A percentile compares a stretch with the other conserved stretches of the same genome.
phyloP scores from a whole-genome alignment of 1,139 yeast genomes.

The Debaryomyces sp. region DNA sequence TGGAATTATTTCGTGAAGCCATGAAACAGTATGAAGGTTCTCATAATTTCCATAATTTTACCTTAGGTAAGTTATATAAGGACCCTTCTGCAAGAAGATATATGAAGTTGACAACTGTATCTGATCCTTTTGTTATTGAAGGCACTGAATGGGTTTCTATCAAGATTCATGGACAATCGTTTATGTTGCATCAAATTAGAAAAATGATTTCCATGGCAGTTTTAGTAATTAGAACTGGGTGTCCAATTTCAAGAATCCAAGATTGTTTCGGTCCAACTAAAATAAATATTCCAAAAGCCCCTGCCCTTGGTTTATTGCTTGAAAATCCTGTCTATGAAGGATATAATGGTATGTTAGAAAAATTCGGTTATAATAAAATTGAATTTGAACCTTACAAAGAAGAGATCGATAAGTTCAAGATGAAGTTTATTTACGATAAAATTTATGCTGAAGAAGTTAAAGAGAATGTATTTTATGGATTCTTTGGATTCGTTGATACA shows the following conservation, averaged over 20 bases:
- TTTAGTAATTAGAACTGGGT: constrained; percentile 79
- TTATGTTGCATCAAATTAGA: constrained; percentile 97
- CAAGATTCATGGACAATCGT: constrained; percentile 96
- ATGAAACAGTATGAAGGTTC: constrained; percentile 80
- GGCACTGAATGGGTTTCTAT: constrained; percentile 96
- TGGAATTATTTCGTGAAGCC: constrained; percentile 65
- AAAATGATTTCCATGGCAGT: constrained; percentile 98
- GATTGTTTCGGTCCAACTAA: constrained; percentile 76
- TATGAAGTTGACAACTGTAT: constrained; percentile 77
- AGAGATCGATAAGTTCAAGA: constrained; percentile 84
- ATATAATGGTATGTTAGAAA: constrained; percentile 70
- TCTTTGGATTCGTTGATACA: constrained; percentile 85
- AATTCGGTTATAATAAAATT: constrained; percentile 79
- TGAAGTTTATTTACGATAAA: constrained; percentile 86
- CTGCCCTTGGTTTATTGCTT: constrained; percentile 86
- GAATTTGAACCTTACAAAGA: constrained; percentile 66
- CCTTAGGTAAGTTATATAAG: constrained; percentile 82
- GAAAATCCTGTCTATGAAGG: constrained; percentile 93
- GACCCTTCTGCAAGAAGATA: constrained; percentile 84
- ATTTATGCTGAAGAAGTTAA: constrained; percentile 86
- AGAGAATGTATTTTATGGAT: constrained; percentile 87
- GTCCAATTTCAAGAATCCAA: constrained; percentile 74
- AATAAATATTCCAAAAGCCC: constrained; percentile 95
- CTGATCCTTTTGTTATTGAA: constrained; percentile 91
- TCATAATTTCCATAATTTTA: constrained; percentile 94